A percentile compares a stretch with the other conserved stretches of the same genome.
Conservation (phyloP, 306 rosid species). For the Dalbergia cochinchinensis region DNA sequence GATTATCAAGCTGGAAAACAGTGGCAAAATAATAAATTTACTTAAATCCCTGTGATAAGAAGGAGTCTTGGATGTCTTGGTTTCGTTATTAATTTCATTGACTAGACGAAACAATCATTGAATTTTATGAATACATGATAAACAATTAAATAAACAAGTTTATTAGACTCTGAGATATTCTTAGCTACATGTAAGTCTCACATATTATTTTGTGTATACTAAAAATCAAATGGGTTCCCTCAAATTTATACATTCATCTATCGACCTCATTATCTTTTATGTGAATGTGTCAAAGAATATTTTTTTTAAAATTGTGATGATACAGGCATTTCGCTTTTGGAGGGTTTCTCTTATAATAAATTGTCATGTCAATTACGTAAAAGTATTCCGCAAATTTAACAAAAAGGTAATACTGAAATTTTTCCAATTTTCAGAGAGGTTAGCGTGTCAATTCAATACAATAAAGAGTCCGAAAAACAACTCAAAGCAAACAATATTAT, state of each 20-base stretch:
- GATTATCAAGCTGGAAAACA: not conserved
- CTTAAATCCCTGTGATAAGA: not conserved
- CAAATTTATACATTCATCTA: no score
- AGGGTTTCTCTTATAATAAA: not conserved
- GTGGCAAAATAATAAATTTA: not conserved
- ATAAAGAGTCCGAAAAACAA: not conserved
- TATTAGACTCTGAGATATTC: not conserved
- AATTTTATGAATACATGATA: not conserved
- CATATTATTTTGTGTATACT: no score
- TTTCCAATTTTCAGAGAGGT: not conserved
- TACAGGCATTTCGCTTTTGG: no score
- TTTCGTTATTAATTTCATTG: not conserved
- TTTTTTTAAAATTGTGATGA: no score
- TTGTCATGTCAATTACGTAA: not conserved
- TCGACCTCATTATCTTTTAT: no score
- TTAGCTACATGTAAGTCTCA: no score
- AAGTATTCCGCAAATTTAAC: not conserved
- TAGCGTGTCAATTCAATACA: not conserved
- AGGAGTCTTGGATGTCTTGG: not conserved
- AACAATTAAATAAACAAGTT: not conserved
- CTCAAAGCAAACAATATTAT: constrained; percentile 1
- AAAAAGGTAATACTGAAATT: not conserved
- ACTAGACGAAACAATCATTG: not conserved
- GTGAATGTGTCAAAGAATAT: no score
- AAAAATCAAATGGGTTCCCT: no score